A percentile compares a stretch with the other conserved stretches of the same genome.
Conservation (phyloP, 768 basidiomycete genomes). For the Leccinellum albellum region DNA sequence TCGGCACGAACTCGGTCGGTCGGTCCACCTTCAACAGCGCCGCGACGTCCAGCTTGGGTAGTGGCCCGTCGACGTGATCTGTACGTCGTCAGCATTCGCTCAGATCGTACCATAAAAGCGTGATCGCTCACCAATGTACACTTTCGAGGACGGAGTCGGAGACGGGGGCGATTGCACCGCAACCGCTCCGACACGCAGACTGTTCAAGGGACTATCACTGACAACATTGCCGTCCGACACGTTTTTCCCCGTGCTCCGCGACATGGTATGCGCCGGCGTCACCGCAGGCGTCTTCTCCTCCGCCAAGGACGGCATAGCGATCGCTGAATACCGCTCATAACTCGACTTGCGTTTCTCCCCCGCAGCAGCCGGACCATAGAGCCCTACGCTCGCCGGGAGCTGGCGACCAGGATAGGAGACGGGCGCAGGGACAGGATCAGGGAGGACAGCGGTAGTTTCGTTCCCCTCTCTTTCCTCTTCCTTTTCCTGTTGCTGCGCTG, state of each 20-base stretch:
- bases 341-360: constrained; percentile 62
- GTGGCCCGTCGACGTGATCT: constrained; percentile 41
- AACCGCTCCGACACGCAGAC: constrained; percentile 6
- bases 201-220: constrained; percentile 9
- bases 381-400: constrained; percentile 12
- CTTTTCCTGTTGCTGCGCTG: constrained; percentile 12
- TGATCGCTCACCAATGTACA: constrained; percentile 34
- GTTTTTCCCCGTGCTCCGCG: constrained; percentile 26
- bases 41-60: constrained; percentile 49
- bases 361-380: constrained; percentile 25
- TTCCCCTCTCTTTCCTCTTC: background rate
- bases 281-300: constrained; percentile 63
- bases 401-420: constrained; percentile 6
- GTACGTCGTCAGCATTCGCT: background rate
- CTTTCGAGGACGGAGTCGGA: constrained; percentile 5
- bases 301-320: constrained; percentile 58
- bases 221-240: constrained; percentile 4
- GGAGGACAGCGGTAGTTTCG: background rate
- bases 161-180: background rate
- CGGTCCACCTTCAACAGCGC: constrained; percentile 36
- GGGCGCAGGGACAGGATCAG: background rate
- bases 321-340: constrained; percentile 62
- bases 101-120: background rate
- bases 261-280: constrained; percentile 53
- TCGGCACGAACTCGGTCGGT: constrained; percentile 13